Evolutionary conservation across 2,329 filamentous ascomycete species (phyloP).

Genomic region (Alternaria panax): DNA sequence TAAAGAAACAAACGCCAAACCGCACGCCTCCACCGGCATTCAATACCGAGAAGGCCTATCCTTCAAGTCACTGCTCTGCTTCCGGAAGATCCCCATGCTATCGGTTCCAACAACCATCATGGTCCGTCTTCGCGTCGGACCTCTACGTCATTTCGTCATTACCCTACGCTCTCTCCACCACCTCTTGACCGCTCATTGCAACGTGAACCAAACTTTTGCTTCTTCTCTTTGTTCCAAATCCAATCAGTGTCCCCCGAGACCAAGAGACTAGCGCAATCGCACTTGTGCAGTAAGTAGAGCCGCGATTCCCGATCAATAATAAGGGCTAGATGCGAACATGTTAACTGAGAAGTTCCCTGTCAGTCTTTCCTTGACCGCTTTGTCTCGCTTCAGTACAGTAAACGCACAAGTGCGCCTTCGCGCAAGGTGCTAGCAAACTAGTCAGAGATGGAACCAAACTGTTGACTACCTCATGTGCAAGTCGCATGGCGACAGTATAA

Average conservation of each 20-base stretch:
- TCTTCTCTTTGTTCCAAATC: background rate
- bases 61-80: background rate
- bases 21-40: background rate
- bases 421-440: no score
- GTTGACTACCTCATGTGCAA: no score
- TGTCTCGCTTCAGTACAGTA: background rate
- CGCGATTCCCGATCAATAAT: background rate
- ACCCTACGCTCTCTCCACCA: background rate
- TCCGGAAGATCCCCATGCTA: background rate
- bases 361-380: constrained; percentile 12
- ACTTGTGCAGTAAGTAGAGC: background rate
- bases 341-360: background rate
- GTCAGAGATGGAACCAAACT: background rate
- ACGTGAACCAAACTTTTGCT: background rate
- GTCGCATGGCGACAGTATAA: no score
- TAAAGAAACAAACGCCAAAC: background rate
- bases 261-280: background rate
- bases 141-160: constrained; percentile 5
- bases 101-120: background rate
- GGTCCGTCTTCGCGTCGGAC: background rate
- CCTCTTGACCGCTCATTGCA: constrained; percentile 6
- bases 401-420: no score
- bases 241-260: background rate
- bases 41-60: background rate
- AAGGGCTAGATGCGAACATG: background rate